phyloP scores from a whole-genome alignment of 208 protist genomes.

The Tritrichomonas musculus region DNA sequence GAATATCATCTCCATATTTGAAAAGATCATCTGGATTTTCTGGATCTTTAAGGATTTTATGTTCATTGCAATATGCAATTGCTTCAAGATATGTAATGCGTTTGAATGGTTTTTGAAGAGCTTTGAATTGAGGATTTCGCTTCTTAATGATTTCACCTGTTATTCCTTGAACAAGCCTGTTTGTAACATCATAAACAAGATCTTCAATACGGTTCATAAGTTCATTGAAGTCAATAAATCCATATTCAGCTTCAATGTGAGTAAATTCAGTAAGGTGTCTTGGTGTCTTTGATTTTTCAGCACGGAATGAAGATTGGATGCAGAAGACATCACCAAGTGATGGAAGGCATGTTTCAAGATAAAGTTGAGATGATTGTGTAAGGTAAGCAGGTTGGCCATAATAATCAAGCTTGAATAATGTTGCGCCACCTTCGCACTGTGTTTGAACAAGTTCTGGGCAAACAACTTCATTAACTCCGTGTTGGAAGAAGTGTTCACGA shows the following conservation, averaged over 20 bases:
- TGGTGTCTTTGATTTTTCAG: constrained; percentile 91
- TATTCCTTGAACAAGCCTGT: constrained; percentile 60
- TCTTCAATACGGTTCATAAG: constrained; percentile 82
- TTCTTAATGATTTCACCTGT: constrained; percentile 66
- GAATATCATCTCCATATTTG: constrained; percentile 89
- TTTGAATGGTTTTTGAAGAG: constrained; percentile 79
- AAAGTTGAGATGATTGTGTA: constrained; percentile 96
- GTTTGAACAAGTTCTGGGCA: constrained; percentile 94
- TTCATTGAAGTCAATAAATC: constrained; percentile 88
- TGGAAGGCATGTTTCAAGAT: constrained; percentile 87
- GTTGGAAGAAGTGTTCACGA: constrained; percentile 80
- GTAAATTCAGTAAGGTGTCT: constrained; percentile 95
- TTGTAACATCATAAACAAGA: constrained; percentile 72
- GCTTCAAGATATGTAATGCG: constrained; percentile 85
- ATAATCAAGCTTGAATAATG: constrained; percentile 93
- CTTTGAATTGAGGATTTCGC: constrained; percentile 73
- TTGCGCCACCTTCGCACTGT: constrained; percentile 90
- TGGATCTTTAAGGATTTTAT: constrained; percentile 77
- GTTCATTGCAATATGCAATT: constrained; percentile 82
- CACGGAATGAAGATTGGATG: constrained; percentile 84
- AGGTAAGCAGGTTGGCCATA: constrained; percentile 88
- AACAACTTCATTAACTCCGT: constrained; percentile 78
- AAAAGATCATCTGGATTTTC: constrained; percentile 59
- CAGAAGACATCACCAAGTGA: constrained; percentile 88
- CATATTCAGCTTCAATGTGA: constrained; percentile 91